Conservation (phyloP, 495 filamentous ascomycete species). For the Lentithecium fluviatile region DNA sequence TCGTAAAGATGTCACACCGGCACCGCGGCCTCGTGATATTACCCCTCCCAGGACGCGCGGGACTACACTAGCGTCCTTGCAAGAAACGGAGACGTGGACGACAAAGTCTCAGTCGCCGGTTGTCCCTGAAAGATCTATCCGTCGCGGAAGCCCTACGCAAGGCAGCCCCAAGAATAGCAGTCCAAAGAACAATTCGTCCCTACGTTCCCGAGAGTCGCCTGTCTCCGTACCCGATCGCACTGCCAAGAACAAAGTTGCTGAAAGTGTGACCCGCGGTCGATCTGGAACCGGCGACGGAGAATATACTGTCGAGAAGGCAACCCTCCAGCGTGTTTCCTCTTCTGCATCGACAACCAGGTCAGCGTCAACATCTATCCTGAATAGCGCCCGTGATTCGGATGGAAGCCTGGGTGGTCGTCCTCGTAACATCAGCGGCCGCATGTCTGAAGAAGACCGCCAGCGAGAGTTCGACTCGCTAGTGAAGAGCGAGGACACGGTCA, state of each 20-base stretch:
- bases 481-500: slow-evolving; percentile 84
- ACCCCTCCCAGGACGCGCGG: slow-evolving; percentile 15
- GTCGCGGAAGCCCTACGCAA: slow-evolving; percentile 1
- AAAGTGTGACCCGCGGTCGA: slow-evolving; percentile 15
- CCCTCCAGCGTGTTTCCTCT: slow-evolving; percentile 30
- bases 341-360: slow-evolving; percentile 27
- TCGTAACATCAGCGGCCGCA: slow-evolving; percentile 28
- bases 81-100: slow-evolving; percentile 18
- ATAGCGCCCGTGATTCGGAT: slow-evolving; percentile 27
- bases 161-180: slow-evolving; percentile 7
- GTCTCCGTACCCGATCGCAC: slow-evolving; percentile 3
- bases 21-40: background rate
- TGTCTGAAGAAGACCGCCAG: slow-evolving; percentile 51
- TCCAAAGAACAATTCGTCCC: slow-evolving; percentile 1
- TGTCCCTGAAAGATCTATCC: slow-evolving; percentile 1
- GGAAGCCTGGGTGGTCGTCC: slow-evolving; percentile 21
- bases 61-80: slow-evolving; percentile 20
- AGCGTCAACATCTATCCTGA: slow-evolving; percentile 27
- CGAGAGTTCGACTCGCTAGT: slow-evolving; percentile 81
- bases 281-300: slow-evolving; percentile 15
- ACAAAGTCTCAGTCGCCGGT: background rate
- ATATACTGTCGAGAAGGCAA: slow-evolving; percentile 14
- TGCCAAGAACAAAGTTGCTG: slow-evolving; percentile 8
- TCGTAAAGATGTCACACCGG: background rate
- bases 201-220: slow-evolving; percentile 18